phyloP scores from a whole-genome alignment of 2,329 filamentous ascomycete genomes.

The Alternaria hordeiaustralica region DNA sequence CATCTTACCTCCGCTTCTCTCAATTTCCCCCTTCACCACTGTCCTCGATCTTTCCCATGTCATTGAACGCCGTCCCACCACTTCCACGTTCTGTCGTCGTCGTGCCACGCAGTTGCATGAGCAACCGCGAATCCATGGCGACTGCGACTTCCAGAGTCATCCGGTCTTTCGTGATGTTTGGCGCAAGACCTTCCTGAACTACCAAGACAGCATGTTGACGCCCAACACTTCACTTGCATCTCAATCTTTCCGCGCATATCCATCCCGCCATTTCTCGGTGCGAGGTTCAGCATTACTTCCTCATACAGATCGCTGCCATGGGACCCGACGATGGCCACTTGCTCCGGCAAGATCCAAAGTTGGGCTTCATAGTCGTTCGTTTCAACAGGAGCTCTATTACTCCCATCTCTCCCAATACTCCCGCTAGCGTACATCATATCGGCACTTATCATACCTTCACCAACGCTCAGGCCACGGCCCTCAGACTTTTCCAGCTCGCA shows the following conservation, averaged over 20 bases:
- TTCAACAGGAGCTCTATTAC: neutral
- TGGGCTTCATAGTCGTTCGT: neutral
- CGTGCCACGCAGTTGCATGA: neutral
- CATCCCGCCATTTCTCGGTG: neutral
- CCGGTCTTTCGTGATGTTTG: neutral
- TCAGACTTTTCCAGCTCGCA: neutral
- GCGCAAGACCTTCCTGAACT: neutral
- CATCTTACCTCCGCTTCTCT: neutral
- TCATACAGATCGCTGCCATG: neutral
- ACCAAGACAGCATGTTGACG: neutral
- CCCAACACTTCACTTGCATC: neutral
- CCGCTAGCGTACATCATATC: neutral
- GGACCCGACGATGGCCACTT: neutral
- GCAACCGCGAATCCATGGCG: conserved; percentile 2
- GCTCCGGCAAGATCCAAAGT: neutral
- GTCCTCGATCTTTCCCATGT: neutral
- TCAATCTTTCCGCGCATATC: neutral
- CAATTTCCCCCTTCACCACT: neutral
- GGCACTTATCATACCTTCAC: conserved; percentile 1
- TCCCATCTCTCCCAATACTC: neutral
- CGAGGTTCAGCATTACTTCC: neutral
- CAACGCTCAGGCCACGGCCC: neutral
- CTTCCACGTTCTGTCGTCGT: neutral
- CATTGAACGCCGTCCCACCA: neutral
- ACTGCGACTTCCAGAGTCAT: neutral